Evolutionary conservation across 306 rosid species (phyloP), one percentile per base, ranked within the genome.

Genomic region (Senna tora): DNA sequence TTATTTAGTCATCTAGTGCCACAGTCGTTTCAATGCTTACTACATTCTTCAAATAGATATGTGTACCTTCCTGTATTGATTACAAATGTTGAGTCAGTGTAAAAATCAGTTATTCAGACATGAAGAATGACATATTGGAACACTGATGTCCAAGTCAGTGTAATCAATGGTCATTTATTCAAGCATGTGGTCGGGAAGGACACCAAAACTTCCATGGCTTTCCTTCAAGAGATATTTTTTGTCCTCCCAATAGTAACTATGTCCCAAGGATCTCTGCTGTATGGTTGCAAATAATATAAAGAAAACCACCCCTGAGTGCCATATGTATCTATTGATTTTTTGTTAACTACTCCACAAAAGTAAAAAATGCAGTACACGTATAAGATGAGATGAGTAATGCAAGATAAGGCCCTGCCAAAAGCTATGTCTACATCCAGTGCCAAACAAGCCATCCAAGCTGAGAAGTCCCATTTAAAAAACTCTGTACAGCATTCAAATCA

Each of bases 131-230:
- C n/a, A 15, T 38, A 68, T n/a, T 47, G 16, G 47, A 50, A 17
- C 55, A 49, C 41, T 61, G 65, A 69, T 42, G 21, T 46, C 28
- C 47, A 39, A 17, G 60, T 11, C 42, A 56, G 36, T 55, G 42
- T 67, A 32, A n/a, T n/a, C n/a, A n/a, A 51, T 49, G 62, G 10
- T 32, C 33, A 67, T 33, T 11, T 46, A 28, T 19, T 65, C 38
- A 25, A 58, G 7, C 17, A 22, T 34, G 43, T 14, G 15, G 20
- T n/a, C 4, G 42, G 21, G 45, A 52, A 47, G 14, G 2, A 9
- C 9, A 46, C 60, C 68, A 45, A 17, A 30, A 32, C 32, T n/a
- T 42, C 30, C 19, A 46, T 72, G 59, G 32, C 22, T 59, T 6
- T 58, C 47, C 25, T 59, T 59, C 15, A 32, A 33, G 20, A 5